Evolutionary conservation across 2,329 filamentous ascomycete genomes (phyloP).

Genomic region (Zasmidium angulare): DNA sequence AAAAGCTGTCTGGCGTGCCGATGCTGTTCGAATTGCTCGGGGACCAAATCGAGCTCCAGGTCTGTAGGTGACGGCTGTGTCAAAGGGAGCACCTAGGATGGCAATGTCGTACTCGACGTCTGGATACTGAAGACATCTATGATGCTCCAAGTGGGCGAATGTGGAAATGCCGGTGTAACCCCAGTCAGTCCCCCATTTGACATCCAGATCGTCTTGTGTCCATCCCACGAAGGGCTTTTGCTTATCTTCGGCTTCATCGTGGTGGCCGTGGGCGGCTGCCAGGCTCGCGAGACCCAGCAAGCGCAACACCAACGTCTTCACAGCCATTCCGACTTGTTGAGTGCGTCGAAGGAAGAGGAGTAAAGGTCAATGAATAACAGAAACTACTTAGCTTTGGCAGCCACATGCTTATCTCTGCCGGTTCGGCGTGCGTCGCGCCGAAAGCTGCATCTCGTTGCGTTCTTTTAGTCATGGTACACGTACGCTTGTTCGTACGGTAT

Average conservation of each 20-base stretch:
- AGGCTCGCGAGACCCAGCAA: not conserved
- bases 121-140: constrained; percentile 49
- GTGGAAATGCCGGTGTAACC: constrained; percentile 37
- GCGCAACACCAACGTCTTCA: constrained; percentile 3
- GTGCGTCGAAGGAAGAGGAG: not conserved
- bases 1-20: constrained; percentile 74
- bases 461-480: not conserved
- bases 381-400: constrained; percentile 11
- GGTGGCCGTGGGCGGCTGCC: constrained; percentile 15
- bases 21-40: constrained; percentile 80
- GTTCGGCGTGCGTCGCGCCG: not conserved
- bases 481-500: too few species aligned
- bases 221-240: constrained; percentile 27
- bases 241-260: constrained; percentile 15
- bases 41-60: constrained; percentile 72
- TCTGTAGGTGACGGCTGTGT: constrained; percentile 56
- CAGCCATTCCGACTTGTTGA: not conserved
- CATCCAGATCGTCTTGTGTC: constrained; percentile 30
- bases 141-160: constrained; percentile 49
- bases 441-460: not conserved
- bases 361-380: constrained; percentile 9
- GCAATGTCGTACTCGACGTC: constrained; percentile 59
- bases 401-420: constrained; percentile 17
- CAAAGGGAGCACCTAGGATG: constrained; percentile 81
- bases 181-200: constrained; percentile 34